These are phyloP conservation scores for Trametes cingulata DNA, from an alignment of 768 basidiomycete genomes.

Conservation along the genomic window DNA sequence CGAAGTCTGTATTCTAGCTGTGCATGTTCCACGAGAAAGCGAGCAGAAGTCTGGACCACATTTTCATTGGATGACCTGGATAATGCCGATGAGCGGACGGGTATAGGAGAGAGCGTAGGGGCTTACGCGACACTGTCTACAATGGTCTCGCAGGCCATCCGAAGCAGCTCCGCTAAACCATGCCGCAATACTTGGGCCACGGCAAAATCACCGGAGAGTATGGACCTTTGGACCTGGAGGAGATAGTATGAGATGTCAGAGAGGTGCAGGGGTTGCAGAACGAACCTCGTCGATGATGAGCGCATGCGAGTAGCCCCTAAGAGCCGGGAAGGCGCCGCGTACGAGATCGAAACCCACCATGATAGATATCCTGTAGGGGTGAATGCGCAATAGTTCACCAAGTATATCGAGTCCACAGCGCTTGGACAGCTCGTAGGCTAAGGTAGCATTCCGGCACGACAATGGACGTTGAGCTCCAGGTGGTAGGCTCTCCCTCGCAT, in stretches of 20 bases:
- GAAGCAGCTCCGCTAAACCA: conserved; percentile 59
- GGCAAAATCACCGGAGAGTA: conserved; percentile 71
- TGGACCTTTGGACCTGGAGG: conserved; percentile 63
- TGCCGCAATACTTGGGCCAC: conserved; percentile 64
- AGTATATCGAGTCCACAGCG: conserved; percentile 59
- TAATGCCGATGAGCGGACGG: conserved; percentile 16
- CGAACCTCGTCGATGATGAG: conserved; percentile 82
- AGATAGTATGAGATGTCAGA: neutral
- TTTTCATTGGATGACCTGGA: conserved; percentile 68
- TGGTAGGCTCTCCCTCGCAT: conserved; percentile 28
- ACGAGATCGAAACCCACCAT: conserved; percentile 71
- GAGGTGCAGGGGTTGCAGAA: neutral
- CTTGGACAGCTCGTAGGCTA: conserved; percentile 57
- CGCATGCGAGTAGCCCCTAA: conserved; percentile 84
- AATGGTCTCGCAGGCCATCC: conserved; percentile 62
- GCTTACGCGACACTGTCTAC: conserved; percentile 78
- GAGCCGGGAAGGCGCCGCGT: conserved; percentile 77
- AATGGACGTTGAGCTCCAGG: conserved; percentile 74
- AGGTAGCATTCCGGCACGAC: conserved; percentile 51
- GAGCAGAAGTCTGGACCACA: conserved; percentile 70
- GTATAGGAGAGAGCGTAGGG: neutral
- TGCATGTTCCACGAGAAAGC: conserved; percentile 74
- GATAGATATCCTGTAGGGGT: conserved; percentile 68
- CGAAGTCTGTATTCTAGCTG: conserved; percentile 77
- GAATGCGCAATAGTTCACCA: conserved; percentile 49